phyloP scores from a whole-genome alignment of 2,329 filamentous ascomycete species.

The Ophiosphaerella herpotricha region DNA sequence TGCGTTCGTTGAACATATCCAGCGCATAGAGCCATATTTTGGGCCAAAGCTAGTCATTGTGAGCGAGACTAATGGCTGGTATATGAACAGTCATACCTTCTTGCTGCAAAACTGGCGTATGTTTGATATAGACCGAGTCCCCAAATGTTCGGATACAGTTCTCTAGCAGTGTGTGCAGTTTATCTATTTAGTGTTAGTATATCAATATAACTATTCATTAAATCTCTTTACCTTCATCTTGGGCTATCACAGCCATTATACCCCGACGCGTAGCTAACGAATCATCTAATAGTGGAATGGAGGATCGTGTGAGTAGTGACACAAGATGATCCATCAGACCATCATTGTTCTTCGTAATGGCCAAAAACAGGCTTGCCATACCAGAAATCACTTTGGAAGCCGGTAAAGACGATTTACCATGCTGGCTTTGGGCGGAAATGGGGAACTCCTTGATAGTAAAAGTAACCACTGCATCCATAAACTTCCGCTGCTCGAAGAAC shows the following conservation, averaged over 20 bases:
- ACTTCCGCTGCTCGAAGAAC: constrained; percentile 54
- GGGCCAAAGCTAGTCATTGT: constrained; percentile 68
- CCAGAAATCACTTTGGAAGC: constrained; percentile 28
- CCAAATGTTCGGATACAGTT: constrained; percentile 76
- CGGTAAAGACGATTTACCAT: constrained; percentile 15
- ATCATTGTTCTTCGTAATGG: constrained; percentile 33
- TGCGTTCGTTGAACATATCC: constrained; percentile 73
- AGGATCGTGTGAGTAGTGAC: constrained; percentile 47
- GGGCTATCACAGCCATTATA: constrained; percentile 48
- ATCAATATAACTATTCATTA: neutral
- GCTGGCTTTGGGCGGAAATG: constrained; percentile 6
- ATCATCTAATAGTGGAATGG: constrained; percentile 31
- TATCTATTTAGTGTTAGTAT: constrained; percentile 32
- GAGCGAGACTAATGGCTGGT: constrained; percentile 17
- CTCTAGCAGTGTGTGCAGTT: constrained; percentile 64
- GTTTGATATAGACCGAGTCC: constrained; percentile 83
- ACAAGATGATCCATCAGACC: constrained; percentile 37
- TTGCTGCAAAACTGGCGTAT: constrained; percentile 83
- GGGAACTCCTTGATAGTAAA: constrained; percentile 31
- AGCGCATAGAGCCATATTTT: constrained; percentile 76
- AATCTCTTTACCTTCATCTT: constrained; percentile 46
- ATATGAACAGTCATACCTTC: constrained; percentile 64
- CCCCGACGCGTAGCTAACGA: constrained; percentile 39
- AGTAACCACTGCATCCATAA: constrained; percentile 42
- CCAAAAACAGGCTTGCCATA: constrained; percentile 26